A percentile compares a stretch with the other conserved stretches of the same genome.
Conservation (phyloP, 1,284 basidiomycete species). For the Caloboletus inedulis region DNA sequence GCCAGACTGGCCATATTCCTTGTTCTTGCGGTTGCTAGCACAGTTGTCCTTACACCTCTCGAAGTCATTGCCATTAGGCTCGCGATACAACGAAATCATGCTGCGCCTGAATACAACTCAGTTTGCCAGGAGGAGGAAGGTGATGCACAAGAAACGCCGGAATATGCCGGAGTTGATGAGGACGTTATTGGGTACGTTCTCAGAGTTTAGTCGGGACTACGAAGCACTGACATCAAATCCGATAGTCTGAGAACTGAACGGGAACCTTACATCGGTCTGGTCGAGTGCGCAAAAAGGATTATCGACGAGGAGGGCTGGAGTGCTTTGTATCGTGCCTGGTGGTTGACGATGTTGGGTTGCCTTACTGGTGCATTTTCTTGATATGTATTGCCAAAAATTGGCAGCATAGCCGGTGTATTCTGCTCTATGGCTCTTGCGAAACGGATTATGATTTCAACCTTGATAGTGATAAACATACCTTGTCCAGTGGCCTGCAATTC, state of each 20-base stretch:
- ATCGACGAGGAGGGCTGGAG: slow-evolving; percentile 80
- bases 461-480: too few relatives aligned
- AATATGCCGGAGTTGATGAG: slow-evolving; percentile 73
- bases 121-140: slow-evolving; percentile 69
- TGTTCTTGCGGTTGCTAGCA: slow-evolving; percentile 56
- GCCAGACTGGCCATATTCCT: slow-evolving; percentile 60
- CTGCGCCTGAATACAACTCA: slow-evolving; percentile 66
- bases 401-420: not conserved
- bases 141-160: slow-evolving; percentile 60
- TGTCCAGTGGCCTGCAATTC: not conserved
- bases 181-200: slow-evolving; percentile 78
- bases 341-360: slow-evolving; percentile 73
- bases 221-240: slow-evolving; percentile 1
- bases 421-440: not conserved
- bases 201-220: not conserved
- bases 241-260: slow-evolving; percentile 72
- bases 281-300: slow-evolving; percentile 77
- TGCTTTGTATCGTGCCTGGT: slow-evolving; percentile 84
- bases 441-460: not conserved
- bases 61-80: slow-evolving; percentile 82
- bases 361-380: slow-evolving; percentile 57
- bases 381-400: not conserved
- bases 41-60: slow-evolving; percentile 69
- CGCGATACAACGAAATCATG: slow-evolving; percentile 82
- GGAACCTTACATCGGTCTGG: slow-evolving; percentile 80